Base-by-base conservation (phyloP, 306 rosid genomes). In the Rosa chinensis region DNA sequence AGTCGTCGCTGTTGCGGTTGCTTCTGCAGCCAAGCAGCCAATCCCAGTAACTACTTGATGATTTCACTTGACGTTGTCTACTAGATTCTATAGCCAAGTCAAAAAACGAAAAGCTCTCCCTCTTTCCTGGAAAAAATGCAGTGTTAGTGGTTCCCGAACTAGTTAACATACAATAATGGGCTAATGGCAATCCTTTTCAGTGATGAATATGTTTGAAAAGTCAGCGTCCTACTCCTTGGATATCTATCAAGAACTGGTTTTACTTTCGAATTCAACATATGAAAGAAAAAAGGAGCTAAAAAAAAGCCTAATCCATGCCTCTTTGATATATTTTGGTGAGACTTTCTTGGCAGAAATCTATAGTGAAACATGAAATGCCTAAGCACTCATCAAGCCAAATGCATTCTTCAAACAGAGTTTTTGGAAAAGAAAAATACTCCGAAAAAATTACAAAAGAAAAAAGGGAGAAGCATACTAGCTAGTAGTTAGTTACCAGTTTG, bases 11-110 rank as follows among this genome's bases (percentile, higher is more conserved):
- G 43, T 63, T 32, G 68, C 37, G 45, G 70, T 16, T 37, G 71
- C 11, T 66, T 37, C 47, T 17, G 71, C 71, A 66, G n/a, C 70
- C 70, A 66, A 66, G 71, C 71, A 66, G n/a, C 70, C 70, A 66
- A 66, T 66, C 45, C 47, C 47, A 66, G 25, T 2, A 66, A 63
- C 43, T 63, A 16, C 21, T 13, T 13, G 69, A 14, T 63, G 40
- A 63, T 63, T 63, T 14, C 69, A 32, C 8, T 14, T 63, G 69
- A 32, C 43, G 3, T 11, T 63, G 69, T 63, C 14, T 63, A 32
- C 10, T 14, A 32, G 43, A 63, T 13, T 63, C 9, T 32, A 32
- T 6, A 63, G 69, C n/a, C 20, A 35, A 66, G 47, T 66, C 71
- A 35, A 66, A 8, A 25, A 25, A 25, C 28, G 23, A 2, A 35